These are phyloP conservation scores for Davidsoniella neocaledoniae DNA, from an alignment of 2,329 filamentous ascomycete genomes.

Conservation along the genomic window DNA sequence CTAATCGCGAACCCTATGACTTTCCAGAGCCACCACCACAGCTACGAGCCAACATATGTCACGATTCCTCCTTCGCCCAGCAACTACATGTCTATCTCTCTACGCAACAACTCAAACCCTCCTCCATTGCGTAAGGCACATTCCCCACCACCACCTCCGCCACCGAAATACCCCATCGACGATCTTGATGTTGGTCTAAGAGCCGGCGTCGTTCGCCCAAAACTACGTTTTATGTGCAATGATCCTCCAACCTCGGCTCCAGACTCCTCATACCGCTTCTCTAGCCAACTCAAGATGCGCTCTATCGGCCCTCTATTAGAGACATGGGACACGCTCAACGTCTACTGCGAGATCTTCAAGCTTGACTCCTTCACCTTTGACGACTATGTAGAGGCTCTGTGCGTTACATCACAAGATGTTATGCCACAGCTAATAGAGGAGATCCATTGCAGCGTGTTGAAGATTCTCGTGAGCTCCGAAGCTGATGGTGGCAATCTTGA, in stretches of 20 bases:
- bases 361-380: conserved; percentile 97
- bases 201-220: conserved; percentile 50
- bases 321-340: conserved; percentile 92
- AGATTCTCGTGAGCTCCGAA: conserved; percentile 64
- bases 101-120: conserved; percentile 16
- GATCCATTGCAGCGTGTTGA: conserved; percentile 79
- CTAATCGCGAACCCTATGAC: conserved; percentile 9
- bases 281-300: conserved; percentile 49
- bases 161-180: conserved; percentile 88
- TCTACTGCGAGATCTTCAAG: conserved; percentile 90
- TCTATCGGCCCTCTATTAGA: conserved; percentile 77
- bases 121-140: conserved; percentile 21
- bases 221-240: conserved; percentile 59
- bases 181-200: conserved; percentile 67
- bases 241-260: conserved; percentile 33
- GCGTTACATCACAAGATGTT: conserved; percentile 53
- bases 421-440: conserved; percentile 79
- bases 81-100: conserved; percentile 11
- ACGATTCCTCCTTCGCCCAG: conserved; percentile 8
- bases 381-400: conserved; percentile 80
- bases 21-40: conserved; percentile 4
- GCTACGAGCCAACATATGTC: conserved; percentile 11
- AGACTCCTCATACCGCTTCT: not conserved
- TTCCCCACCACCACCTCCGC: conserved; percentile 47
- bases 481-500: conserved; percentile 63